These are phyloP conservation scores for Geosmithia morbida DNA, from an alignment of 2,329 filamentous ascomycete species.

Conservation along the genomic window DNA sequence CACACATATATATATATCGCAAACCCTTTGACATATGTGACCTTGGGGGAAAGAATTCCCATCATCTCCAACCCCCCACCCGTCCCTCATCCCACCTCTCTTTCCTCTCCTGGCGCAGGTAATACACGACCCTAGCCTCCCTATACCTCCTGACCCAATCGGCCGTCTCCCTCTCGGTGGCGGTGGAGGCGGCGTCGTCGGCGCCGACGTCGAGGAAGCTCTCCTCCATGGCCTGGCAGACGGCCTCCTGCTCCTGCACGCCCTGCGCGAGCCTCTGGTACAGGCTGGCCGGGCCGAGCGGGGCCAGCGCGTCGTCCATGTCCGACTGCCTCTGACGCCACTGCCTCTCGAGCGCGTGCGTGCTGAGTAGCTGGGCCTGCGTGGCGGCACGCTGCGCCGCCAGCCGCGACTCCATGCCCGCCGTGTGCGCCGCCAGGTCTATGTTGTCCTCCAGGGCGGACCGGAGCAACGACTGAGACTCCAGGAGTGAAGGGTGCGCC, in stretches of 20 bases:
- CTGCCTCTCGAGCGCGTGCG: conserved; percentile 79
- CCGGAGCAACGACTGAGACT: conserved; percentile 50
- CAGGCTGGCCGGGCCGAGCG: conserved; percentile 74
- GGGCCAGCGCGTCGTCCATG: conserved; percentile 72
- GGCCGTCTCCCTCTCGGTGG: conserved; percentile 61
- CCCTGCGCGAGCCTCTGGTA: conserved; percentile 69
- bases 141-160: conserved; percentile 78
- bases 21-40: too few species aligned
- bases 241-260: conserved; percentile 66
- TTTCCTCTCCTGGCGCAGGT: conserved; percentile 72
- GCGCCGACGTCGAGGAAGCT: conserved; percentile 61
- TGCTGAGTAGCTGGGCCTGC: conserved; percentile 67
- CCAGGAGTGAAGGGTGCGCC: conserved; percentile 55
- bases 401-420: conserved; percentile 42
- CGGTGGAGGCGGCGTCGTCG: conserved; percentile 15
- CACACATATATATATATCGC: too few species aligned
- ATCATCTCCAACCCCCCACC: conserved; percentile 83
- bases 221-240: conserved; percentile 77
- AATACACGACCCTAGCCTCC: conserved; percentile 65
- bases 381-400: conserved; percentile 51
- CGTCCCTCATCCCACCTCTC: conserved; percentile 92
- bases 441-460: conserved; percentile 58
- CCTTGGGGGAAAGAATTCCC: too few species aligned
- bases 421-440: conserved; percentile 48
- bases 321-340: conserved; percentile 82